Evolutionary conservation across 768 basidiomycete species (phyloP).

Genomic region (Suillus occidentalis): DNA sequence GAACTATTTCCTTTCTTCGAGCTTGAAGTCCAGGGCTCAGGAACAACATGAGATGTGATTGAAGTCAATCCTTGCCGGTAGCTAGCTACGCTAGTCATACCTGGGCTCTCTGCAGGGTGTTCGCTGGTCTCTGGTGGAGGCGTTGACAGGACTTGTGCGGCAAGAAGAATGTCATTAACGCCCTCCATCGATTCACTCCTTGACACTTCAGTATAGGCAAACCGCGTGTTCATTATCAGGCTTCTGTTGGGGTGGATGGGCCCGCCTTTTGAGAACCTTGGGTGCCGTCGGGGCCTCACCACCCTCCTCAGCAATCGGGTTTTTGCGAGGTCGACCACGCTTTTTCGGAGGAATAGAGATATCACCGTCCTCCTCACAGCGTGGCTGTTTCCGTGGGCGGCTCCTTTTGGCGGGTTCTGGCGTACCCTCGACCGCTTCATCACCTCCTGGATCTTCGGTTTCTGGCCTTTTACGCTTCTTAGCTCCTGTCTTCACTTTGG

Average conservation of each 20-base stretch:
- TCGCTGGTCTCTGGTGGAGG: constrained; percentile 35
- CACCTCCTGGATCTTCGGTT: constrained; percentile 26
- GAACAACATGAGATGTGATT: too few relatives aligned
- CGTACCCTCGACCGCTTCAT: constrained; percentile 16
- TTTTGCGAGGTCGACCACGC: constrained; percentile 37
- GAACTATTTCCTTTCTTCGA: not conserved
- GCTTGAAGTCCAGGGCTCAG: not conserved
- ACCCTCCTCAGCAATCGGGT: constrained; percentile 9
- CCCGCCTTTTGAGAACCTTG: constrained; percentile 35
- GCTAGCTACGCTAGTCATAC: not conserved
- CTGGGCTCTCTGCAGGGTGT: constrained; percentile 30
- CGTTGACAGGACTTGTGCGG: not conserved
- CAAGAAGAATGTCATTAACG: not conserved
- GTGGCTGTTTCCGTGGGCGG: constrained; percentile 40
- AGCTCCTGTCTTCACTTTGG: constrained; percentile 9
- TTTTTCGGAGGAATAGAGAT: constrained; percentile 29
- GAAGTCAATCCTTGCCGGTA: not conserved
- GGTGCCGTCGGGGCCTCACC: constrained; percentile 1
- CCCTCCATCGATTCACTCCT: constrained; percentile 7
- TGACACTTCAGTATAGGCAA: not conserved
- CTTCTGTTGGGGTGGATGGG: constrained; percentile 33
- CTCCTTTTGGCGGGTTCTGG: constrained; percentile 47
- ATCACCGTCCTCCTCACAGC: constrained; percentile 13
- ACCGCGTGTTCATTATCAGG: constrained; percentile 10
- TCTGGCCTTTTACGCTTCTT: constrained; percentile 33